phyloP scores from a whole-genome alignment of 768 basidiomycete species.

The Solioccasus polychromus region DNA sequence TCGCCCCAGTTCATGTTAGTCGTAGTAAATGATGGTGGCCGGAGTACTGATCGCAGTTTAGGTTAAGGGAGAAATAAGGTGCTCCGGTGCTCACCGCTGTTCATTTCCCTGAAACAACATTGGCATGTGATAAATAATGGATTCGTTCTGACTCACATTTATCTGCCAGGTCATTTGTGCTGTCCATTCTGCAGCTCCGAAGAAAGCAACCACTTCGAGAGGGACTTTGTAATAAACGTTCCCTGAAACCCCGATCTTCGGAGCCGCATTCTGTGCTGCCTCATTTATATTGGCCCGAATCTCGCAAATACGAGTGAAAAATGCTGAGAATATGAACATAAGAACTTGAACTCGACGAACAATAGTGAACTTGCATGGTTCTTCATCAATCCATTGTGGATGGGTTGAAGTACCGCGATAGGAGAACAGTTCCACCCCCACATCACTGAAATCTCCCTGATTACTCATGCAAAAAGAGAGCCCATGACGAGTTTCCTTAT shows the following conservation, averaged over 20 bases:
- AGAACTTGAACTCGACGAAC: too few species aligned
- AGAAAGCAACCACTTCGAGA: neutral
- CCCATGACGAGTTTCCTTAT: neutral
- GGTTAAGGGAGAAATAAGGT: too few species aligned
- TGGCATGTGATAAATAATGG: too few species aligned
- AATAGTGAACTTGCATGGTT: constrained; percentile 3
- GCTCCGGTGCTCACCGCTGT: constrained; percentile 2
- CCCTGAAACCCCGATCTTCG: neutral
- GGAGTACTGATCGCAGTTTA: too few species aligned
- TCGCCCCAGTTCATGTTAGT: too few species aligned
- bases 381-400: constrained; percentile 8
- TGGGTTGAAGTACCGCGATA: constrained; percentile 1
- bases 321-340: neutral
- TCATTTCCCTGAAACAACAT: constrained; percentile 1
- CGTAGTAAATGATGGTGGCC: too few species aligned
- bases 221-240: neutral
- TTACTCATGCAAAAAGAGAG: neutral
- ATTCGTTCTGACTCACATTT: neutral
- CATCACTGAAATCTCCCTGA: neutral
- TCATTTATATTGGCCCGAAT: neutral
- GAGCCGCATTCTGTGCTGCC: neutral
- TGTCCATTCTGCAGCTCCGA: neutral
- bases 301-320: neutral
- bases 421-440: neutral
- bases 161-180: constrained; percentile 5